Base-by-base conservation (phyloP, 106 monocot species). In the Alisma plantagoaquatica region DNA sequence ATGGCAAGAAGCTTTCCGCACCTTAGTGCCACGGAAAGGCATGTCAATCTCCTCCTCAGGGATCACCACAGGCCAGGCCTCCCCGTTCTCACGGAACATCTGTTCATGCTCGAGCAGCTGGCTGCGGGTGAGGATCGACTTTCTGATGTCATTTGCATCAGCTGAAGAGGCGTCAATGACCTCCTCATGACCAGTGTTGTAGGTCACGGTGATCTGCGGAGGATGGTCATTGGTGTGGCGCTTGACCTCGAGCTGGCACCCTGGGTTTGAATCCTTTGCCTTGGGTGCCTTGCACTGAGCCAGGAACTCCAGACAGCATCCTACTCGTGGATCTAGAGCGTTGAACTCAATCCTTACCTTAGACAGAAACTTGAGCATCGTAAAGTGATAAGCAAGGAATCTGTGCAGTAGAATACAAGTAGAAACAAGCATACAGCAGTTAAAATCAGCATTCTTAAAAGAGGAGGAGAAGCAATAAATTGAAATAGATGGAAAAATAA, bases 1-100 rank as follows among this genome's bases (percentile, higher is more conserved):
- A n/a, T n/a, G n/a, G n/a, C n/a, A n/a, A n/a, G n/a, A n/a, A n/a
- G n/a, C n/a, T n/a, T n/a, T n/a, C n/a, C n/a, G n/a, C n/a, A 96
- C 96, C 84, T 96, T 96, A 10, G 70, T 96, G 3, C 96, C 96
- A 2, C 81, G 71, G 45, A 84, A 88, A 3, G 55, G 38, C 75
- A 57, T 54, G 30, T 54, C 20, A 41, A 89, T 35, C 75, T 89
- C 96, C 30, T 84, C 78, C 35, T 68, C 71, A 17, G 96, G 96
- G 29, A 96, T 96, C 27, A 89, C 14, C 5, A 96, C 84, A 14
- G 96, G 96, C 96, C 96, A 96, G n/a, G 31, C 9, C 67, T 89
- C 88, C 3, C 96, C 78, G 28, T 81, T 84, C 45, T 96, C 96
- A 22, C 84, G 72, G 66, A 89, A 96, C 88, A 96, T 89, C 89